These are phyloP conservation scores for Kuraishia borneana DNA, from an alignment of 805 yeast species.

Conservation along the genomic window DNA sequence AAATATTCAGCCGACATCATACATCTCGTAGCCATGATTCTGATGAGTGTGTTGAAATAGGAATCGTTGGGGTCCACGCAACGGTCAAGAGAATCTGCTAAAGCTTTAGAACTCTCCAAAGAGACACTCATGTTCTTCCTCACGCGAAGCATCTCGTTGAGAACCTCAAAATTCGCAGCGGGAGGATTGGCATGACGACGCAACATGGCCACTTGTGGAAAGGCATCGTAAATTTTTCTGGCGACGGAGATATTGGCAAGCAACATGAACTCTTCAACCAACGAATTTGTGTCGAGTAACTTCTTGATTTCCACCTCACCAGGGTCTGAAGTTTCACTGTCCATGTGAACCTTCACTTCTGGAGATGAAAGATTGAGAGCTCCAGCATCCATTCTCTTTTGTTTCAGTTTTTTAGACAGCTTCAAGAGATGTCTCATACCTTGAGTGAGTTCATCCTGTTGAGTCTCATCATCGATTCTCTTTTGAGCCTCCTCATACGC, in stretches of 20 bases:
- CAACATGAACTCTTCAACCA: constrained; percentile 98
- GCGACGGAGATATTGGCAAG: constrained; percentile 96
- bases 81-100: constrained; percentile 88
- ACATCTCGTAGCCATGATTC: constrained; percentile 97
- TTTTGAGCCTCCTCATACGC: constrained; percentile 89
- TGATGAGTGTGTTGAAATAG: constrained; percentile 82
- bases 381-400: constrained; percentile 84
- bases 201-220: constrained; percentile 96
- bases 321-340: constrained; percentile 94
- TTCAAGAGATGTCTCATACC: constrained; percentile 78
- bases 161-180: constrained; percentile 76
- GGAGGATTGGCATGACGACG: constrained; percentile 99
- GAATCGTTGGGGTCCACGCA: constrained; percentile 78
- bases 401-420: constrained; percentile 77
- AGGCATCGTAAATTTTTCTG: constrained; percentile 79
- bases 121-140: constrained; percentile 69
- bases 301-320: constrained; percentile 89
- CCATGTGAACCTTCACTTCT: constrained; percentile 95
- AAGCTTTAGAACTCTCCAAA: constrained; percentile 75
- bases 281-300: constrained; percentile 80
- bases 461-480: constrained; percentile 69
- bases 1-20: constrained; percentile 99
- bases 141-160: constrained; percentile 81
- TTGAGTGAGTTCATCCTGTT: constrained; percentile 74
- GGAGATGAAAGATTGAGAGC: constrained; percentile 96